Conservation (phyloP, 1,284 basidiomycete genomes). For the Ustilago esculenta region DNA sequence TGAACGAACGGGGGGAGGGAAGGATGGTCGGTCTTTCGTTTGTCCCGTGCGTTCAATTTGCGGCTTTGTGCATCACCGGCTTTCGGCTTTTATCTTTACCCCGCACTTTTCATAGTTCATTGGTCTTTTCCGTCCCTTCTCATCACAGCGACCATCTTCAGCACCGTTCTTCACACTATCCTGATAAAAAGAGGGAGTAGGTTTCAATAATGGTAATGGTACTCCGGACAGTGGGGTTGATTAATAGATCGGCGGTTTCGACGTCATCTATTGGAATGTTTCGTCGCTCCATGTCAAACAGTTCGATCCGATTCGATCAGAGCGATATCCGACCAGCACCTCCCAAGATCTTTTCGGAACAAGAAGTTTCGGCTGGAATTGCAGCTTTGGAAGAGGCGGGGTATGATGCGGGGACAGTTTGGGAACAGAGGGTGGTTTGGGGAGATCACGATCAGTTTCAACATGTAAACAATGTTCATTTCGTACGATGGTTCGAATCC, state of each 20-base stretch:
- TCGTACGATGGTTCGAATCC: conserved; percentile 58
- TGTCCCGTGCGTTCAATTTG: conserved; percentile 2
- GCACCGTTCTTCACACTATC: too few relatives aligned
- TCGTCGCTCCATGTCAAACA: background rate
- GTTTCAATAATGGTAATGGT: too few relatives aligned
- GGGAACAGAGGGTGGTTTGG: conserved; percentile 54
- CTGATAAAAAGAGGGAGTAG: too few relatives aligned
- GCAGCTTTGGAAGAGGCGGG: conserved; percentile 4
- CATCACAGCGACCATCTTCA: too few relatives aligned
- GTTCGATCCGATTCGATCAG: background rate
- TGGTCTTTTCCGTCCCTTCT: background rate
- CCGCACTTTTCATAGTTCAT: too few relatives aligned
- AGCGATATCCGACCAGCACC: conserved; percentile 18
- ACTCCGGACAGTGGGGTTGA: too few relatives aligned
- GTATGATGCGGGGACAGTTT: conserved; percentile 21
- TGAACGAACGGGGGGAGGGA: too few relatives aligned
- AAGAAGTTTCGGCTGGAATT: conserved; percentile 13
- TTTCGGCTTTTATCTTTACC: background rate
- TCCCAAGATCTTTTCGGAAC: conserved; percentile 1
- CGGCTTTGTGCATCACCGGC: background rate
- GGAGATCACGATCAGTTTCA: conserved; percentile 57
- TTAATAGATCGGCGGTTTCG: too few relatives aligned
- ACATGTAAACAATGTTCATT: conserved; percentile 63
- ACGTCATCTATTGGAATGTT: too few relatives aligned
- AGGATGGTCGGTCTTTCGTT: background rate